Base-by-base conservation (phyloP, 2,329 filamentous ascomycete genomes). In the Ilyonectria destructans region DNA sequence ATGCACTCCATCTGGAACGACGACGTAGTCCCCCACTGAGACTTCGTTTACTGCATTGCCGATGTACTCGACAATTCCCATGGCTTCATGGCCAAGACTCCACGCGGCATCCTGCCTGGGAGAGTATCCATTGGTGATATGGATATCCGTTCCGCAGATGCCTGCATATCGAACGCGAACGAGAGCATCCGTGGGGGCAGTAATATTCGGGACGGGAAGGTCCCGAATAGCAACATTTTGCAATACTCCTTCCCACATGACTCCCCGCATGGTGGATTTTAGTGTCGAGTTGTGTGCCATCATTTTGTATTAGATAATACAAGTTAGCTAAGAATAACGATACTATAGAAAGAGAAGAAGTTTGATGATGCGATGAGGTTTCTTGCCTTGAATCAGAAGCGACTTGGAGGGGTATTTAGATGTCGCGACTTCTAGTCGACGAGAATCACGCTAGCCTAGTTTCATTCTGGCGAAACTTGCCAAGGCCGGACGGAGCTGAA, bases 41-140 rank as follows among this genome's bases (percentile, higher is more conserved):
- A 58, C 12, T 17, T 46, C 29, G 23, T 15, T 31, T 6, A 58
- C 56, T 21, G 40, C 56, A 23, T 48, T 35, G 26, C 56, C 56
- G 43, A 49, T 48, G 12, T 46, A 26, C 10, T 40, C 43, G 56
- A 58, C 43, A 23, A 48, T 31, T 4, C 56, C 56, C 40, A 58
- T 58, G 56, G 56, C 56, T 23, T 58, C 56, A 49, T 62, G 49
- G 17, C 48, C 26, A 21, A 31, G 23, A n/a, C 48, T 31, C 48
- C 48, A 51, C 6, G 48, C 48, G 26, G 23, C 23, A n/a, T 51
- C 48, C 13, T 17, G 1, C 15, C 48, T 31, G 13, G 48, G 17
- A 3, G 48, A 51, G 26, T 51, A 51, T 51, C 23, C 48, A 51
- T 51, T 51, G 23, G 48, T 51, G 48, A 51, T 31, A 51, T 51